phyloP scores from a whole-genome alignment of 495 filamentous ascomycete genomes.

The Pyronema domesticum region DNA sequence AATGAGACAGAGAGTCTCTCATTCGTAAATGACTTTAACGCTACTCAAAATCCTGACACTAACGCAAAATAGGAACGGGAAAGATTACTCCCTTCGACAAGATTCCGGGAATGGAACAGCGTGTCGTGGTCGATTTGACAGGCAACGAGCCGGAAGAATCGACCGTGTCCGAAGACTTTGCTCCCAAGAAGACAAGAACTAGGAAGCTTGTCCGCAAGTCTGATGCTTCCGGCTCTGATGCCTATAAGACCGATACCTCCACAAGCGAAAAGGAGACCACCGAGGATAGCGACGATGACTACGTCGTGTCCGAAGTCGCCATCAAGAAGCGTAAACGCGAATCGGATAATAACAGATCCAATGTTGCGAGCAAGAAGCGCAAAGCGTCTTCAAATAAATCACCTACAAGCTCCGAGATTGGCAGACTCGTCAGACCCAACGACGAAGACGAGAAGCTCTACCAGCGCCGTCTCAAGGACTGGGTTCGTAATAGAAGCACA shows the following conservation, averaged over 20 bases:
- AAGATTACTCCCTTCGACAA: conserved; percentile 92
- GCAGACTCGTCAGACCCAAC: conserved; percentile 34
- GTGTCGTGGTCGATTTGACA: conserved; percentile 38
- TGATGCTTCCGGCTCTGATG: background rate
- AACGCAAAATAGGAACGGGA: conserved; percentile 38
- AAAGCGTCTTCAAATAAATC: conserved; percentile 30
- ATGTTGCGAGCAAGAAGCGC: conserved; percentile 41
- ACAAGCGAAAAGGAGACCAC: background rate
- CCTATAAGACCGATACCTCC: background rate
- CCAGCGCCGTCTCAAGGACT: conserved; percentile 53
- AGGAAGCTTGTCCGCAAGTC: background rate
- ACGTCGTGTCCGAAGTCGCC: conserved; percentile 18
- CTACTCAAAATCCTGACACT: background rate
- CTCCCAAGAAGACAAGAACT: background rate
- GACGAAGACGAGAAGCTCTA: conserved; percentile 82
- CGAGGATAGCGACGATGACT: conserved; percentile 11
- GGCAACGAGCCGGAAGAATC: conserved; percentile 54
- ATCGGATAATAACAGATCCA: conserved; percentile 27
- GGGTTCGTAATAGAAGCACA: conserved; percentile 49
- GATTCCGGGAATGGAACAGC: conserved; percentile 38
- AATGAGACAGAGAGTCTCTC: conserved; percentile 69
- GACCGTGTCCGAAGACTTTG: conserved; percentile 39
- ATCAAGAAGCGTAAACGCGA: conserved; percentile 28
- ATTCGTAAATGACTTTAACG: conserved; percentile 36
- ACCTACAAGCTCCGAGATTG: background rate